Evolutionary conservation across 306 rosid genomes (phyloP), one percentile per base, ranked within the genome.

Genomic region (Castanopsis chinensis): DNA sequence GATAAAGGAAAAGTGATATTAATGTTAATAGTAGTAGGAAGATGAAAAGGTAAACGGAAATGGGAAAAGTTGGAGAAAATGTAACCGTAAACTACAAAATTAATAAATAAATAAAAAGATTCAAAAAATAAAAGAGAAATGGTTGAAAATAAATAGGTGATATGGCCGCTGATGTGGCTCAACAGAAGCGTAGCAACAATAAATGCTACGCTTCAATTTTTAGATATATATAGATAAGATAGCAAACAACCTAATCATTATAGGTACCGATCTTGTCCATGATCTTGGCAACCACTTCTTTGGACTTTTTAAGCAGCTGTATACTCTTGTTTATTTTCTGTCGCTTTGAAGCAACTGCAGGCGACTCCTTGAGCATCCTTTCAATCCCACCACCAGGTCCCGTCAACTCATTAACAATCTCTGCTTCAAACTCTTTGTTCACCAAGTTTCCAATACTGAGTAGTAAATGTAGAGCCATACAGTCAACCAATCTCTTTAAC

Each of bases 351-450:
- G 89, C 63, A 12, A 89, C 21, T 0, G 85, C 73, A 0, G 97
- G 91, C 0, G 89, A 74, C 35, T 91, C 91, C 35, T 86, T 89
- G 30, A 91, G 28, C 52, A 88, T 4, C 71, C 87, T 85, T 28
- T 91, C 93, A 4, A 89, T 73, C 0, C 92, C 90, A 2, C 86
- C 83, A 0, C 83, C 83, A 2, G 85, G 76, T 2, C 84, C 78
- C 45, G 78, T 3, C 11, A 88, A 3, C 27, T 85, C 86, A 3
- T 57, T 13, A 0, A 75, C 80, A 0, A 92, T 84, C 15, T 88
- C 97, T 2, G 41, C 20, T 6, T 84, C 89, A 51, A 90, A 27
- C 2, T 88, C 88, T 1, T n/a, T 73, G 35, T 80, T 77, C 3
- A 92, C 76, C 5, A 92, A 58, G 6, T 65, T 59, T 3, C 79